Evolutionary conservation across 2,329 filamentous ascomycete genomes (phyloP).

Genomic region (Exophiala phaeomuriformis): DNA sequence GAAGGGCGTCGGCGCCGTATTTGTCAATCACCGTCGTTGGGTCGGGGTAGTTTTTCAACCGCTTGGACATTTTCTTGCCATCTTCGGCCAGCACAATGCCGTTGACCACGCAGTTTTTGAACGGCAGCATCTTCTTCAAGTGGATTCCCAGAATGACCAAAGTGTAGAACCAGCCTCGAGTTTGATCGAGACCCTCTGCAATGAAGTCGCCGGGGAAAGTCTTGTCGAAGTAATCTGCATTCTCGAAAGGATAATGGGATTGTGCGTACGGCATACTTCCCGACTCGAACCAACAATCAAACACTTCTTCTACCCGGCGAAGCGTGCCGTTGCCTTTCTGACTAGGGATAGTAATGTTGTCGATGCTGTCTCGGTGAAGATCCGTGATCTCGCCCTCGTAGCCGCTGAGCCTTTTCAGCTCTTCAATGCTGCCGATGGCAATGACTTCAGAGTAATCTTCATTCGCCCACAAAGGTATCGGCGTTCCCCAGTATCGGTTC

Average conservation of each 20-base stretch:
- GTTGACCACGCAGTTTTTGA: constrained; percentile 85
- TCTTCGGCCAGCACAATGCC: constrained; percentile 82
- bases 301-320: constrained; percentile 71
- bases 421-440: constrained; percentile 70
- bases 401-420: constrained; percentile 71
- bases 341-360: constrained; percentile 81
- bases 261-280: constrained; percentile 85
- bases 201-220: constrained; percentile 84
- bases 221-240: constrained; percentile 64
- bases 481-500: constrained; percentile 86
- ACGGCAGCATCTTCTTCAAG: constrained; percentile 70
- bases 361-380: constrained; percentile 78
- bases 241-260: constrained; percentile 80
- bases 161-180: constrained; percentile 88
- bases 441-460: constrained; percentile 74
- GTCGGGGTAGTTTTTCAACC: constrained; percentile 85
- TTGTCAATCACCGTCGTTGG: constrained; percentile 69
- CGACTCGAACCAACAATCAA: constrained; percentile 90
- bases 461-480: constrained; percentile 77
- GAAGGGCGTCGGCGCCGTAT: constrained; percentile 81
- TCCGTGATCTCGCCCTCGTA: constrained; percentile 70
- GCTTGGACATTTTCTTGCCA: constrained; percentile 93
- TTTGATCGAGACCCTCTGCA: constrained; percentile 80
- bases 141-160: constrained; percentile 75
- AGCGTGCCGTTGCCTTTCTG: constrained; percentile 72